Evolutionary conservation across 2,329 filamentous ascomycete species (phyloP), one percentile per base, ranked within the genome.

Genomic region (Xylaria polymorpha): DNA sequence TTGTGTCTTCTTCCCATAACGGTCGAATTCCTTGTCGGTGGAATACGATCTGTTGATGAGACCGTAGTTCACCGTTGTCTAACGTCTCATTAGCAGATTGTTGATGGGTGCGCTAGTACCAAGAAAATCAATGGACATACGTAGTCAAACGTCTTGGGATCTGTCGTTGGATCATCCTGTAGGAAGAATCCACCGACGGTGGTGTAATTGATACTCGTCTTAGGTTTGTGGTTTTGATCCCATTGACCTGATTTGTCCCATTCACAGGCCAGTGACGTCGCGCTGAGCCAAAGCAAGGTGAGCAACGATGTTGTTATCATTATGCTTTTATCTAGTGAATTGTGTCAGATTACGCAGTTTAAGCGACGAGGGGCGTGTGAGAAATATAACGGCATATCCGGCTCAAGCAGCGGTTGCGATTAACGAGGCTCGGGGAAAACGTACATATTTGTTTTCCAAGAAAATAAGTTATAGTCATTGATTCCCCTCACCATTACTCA

Each of bases 1-100:
- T 77, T 88, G 88, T 0, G 86, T 89, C 71, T 84, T 83, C 67
- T 79, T 75, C 22, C 80, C 78, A 18, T 79, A 71, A 56, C 78
- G 74, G 56, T 83, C 79, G 61, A 81, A 79, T 51, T 76, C 75
- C 48, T 77, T 73, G 73, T 91, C 88, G 1, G 85, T 87, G 6
- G 86, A 82, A 75, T 92, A 92, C 0, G 85, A 84, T 57, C 85
- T 85, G 74, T 91, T 85, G 70, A 92, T 84, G 25, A 93, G 82
- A 35, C 91, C 91, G 75, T 91, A 91, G 80, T 91, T 92, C 65
- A 81, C 81, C 37, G 83, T 79, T 32, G 85, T 87, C 88, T 91
- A 67, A 10, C 22, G 58, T 44, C 60, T 67, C 29, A 50, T 74
- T 46, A 62, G 71, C 62, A 35, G 22, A 48, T n/a, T n/a, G 20